Evolutionary conservation across 306 rosid species (phyloP), one percentile per base, ranked within the genome.

Genomic region (Vigna radiata): DNA sequence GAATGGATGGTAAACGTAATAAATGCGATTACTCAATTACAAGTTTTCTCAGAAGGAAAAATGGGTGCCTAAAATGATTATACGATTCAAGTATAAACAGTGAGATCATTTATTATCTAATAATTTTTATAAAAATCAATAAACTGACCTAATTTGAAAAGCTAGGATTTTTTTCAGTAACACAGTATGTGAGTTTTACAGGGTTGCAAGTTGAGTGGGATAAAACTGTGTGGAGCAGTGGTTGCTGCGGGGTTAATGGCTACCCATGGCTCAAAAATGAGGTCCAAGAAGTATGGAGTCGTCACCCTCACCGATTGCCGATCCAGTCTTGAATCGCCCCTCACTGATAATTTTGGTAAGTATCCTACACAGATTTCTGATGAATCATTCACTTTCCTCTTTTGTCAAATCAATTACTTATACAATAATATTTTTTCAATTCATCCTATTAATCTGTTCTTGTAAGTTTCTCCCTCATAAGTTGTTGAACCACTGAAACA

Each of bases 221-320:
- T 91, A 15, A 91, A 89, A 43, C 56, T 91, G 27, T 85, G 93
- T 19, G 89, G 88, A 6, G 90, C 72, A 48, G 3, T 91, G 69
- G 83, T 68, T 8, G 96, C 91, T 11, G 89, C 96, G 1, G 93
- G 90, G 31, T 55, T 91, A 76, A 79, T 86, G 56, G 91, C 93
- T 4, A 83, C 86, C 0, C 84, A 87, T 47, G 46, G 73, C 79
- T 80, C 85, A 3, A 80, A 72, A 70, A 39, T 63, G 3, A 65
- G 80, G 1, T 50, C 62, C 50, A 83, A 71, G 71, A 91, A 86
- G 73, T 89, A 87, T 73, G 96, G 91, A 5, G 56, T 87, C 0
- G 76, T 86, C 33, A 89, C 90, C 33, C 69, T 91, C 63, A 74
- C 78, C 4, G 93, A 91, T 31, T 91, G 93, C 76, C 77, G 90